Base-by-base conservation (phyloP, 2,329 filamentous ascomycete genomes). In the Venturia pyrina region DNA sequence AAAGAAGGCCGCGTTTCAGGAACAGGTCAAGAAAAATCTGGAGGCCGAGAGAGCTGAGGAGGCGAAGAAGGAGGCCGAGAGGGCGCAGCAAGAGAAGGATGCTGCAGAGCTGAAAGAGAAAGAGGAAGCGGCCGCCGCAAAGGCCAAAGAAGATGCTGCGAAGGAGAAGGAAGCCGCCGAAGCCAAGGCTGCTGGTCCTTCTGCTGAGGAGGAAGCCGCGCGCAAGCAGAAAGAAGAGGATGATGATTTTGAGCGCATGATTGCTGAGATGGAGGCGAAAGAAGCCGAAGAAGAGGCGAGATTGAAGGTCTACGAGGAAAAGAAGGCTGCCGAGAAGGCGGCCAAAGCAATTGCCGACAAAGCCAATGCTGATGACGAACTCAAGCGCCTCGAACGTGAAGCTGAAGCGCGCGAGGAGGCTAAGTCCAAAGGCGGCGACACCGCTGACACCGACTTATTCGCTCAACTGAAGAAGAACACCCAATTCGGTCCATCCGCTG, bases 251-350 rank as follows among this genome's bases (percentile, higher is more conserved):
- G 62, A 64, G 46, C 66, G 66, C 32, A 53, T 50, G 65, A 66
- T 66, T 19, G 65, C 65, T 17, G 66, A 70, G 41, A 64, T 69
- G 17, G 66, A 69, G 63, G 69, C 70, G 48, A 70, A 70, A 10
- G 72, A 74, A 41, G 19, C 34, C 15, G 66, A 64, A 44, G 66
- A 74, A 62, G 73, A 75, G 61, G 62, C 65, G 56, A 21, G 32
- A 24, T 89, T 89, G 77, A 88, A 87, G 82, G 87, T 89, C 72
- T 86, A 85, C 67, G 78, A 89, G 1, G 89, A 91, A 73, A 88
- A 91, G 76, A 88, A 87, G 78, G 76, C 79, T 44, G 79, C 80
- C 59, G 82, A 76, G 65, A 71, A 69, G 40, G 87, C 87, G 74
- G 81, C 80, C 65, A 83, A 83, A 72, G 84, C 86, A 68, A 78